These are phyloP conservation scores for Apostasia shenzhenica DNA, from an alignment of 106 monocot species.

Conservation along the genomic window DNA sequence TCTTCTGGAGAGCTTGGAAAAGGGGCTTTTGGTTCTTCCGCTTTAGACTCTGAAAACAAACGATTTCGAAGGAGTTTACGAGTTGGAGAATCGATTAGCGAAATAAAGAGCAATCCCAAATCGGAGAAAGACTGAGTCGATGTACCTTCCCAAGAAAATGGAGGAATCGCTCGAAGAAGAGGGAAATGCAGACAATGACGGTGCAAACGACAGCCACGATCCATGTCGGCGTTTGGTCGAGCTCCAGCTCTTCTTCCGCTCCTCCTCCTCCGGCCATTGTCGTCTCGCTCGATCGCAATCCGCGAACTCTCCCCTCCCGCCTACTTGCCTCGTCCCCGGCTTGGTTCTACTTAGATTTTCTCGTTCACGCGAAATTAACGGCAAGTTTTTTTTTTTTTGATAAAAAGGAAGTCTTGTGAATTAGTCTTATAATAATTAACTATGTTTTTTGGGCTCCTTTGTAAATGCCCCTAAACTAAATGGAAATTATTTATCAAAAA, in stretches of 20 bases:
- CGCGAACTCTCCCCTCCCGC: no score
- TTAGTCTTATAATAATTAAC: no score
- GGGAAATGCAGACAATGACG: conserved; percentile 60
- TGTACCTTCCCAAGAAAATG: conserved; percentile 64
- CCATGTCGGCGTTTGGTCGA: conserved; percentile 75
- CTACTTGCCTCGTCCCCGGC: no score
- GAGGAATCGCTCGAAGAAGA: conserved; percentile 55
- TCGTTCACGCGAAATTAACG: no score
- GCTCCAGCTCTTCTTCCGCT: conserved; percentile 12
- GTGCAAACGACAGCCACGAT: conserved; percentile 69
- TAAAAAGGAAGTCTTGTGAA: no score
- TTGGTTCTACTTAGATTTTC: no score
- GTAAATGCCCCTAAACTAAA: no score
- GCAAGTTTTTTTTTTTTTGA: no score
- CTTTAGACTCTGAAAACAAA: not conserved
- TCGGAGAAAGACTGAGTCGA: not conserved
- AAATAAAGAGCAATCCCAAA: not conserved
- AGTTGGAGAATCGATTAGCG: not conserved
- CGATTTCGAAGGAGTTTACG: not conserved
- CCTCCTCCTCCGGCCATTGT: conserved; percentile 8
- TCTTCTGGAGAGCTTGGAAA: conserved; percentile 18
- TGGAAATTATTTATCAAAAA: no score
- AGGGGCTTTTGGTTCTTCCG: conserved; percentile 20
- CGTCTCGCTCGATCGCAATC: not conserved
- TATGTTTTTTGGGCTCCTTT: no score